Evolutionary conservation across 371 early-diverging fungal species (phyloP), one percentile per base, ranked within the genome.

Genomic region (Circinella umbellata): DNA sequence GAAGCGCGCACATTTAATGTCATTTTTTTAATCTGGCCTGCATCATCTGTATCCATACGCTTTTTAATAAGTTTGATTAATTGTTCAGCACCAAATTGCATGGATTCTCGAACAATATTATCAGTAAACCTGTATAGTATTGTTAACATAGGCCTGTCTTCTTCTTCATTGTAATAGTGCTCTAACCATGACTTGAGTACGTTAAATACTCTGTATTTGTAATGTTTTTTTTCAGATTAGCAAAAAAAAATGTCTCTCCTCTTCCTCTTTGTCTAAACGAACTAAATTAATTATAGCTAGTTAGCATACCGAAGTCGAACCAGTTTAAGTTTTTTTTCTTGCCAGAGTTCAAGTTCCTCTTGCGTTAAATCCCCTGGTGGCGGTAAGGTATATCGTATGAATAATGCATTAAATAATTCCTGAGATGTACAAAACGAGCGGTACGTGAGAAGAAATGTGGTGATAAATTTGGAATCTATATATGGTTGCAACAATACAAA

Each of bases 161-260:
- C 87, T 70, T 91, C 91, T 69, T 96, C 95, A 15, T 91, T 81
- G 83, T 91, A 96, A 74, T 92, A 92, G 60, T 84, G 83, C 69
- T 97, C 96, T 8, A 98, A 82, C 98, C 98, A 98, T 10, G 88
- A 86, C 71, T 96, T 95, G 75, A 96, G 90, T 10, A 96, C 89
- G 74, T 95, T 96, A 77, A 91, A 93, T 4, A 98, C 97, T n/a
- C 88, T 82, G 60, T 39, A 7, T 17, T 66, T 34, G 4, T 37
- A 20, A 37, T 27, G 27, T 13, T 8, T 20, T 38, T 38, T 27
- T 27, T 27, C 27, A 27, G 27, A 27, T 27, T 27, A 27, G 27
- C 27, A 27, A 27, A 27, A 27, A 27, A 27, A 27, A 27, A 27
- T 1, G 27, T 1, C 27, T 27, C 2, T 27, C 27, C 27, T 2